These are phyloP conservation scores for Isabelozyma rhagii DNA, from an alignment of 805 yeast species.

Conservation along the genomic window DNA sequence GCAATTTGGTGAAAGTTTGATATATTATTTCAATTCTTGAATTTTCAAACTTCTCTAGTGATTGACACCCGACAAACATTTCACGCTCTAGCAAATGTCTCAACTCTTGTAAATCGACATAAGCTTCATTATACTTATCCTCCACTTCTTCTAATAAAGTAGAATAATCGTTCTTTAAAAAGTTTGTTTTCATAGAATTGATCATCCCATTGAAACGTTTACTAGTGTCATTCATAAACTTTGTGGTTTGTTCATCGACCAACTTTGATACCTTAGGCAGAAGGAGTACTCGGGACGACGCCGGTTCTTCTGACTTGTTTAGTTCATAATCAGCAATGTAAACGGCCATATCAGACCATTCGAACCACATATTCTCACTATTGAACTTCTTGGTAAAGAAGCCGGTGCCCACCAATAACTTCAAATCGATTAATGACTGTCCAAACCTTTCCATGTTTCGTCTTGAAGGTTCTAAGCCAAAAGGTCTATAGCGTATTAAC, in stretches of 20 bases:
- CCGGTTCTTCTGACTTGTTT: not conserved
- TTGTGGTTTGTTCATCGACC: slow-evolving; percentile 5
- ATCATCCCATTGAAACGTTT: slow-evolving; percentile 30
- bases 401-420: slow-evolving; percentile 28
- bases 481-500: slow-evolving; percentile 20
- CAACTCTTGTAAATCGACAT: slow-evolving; percentile 28
- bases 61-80: slow-evolving; percentile 15
- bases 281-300: not conserved
- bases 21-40: slow-evolving; percentile 31
- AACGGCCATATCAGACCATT: slow-evolving; percentile 37
- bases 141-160: slow-evolving; percentile 27
- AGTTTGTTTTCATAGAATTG: slow-evolving; percentile 27
- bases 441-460: slow-evolving; percentile 38
- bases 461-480: slow-evolving; percentile 33
- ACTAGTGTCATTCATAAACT: slow-evolving; percentile 20
- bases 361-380: slow-evolving; percentile 44
- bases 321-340: slow-evolving; percentile 10
- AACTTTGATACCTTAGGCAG: not conserved
- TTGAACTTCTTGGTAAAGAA: slow-evolving; percentile 34
- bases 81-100: slow-evolving; percentile 29
- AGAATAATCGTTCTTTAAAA: slow-evolving; percentile 25
- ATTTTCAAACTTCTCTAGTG: slow-evolving; percentile 33
- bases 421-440: slow-evolving; percentile 34
- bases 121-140: slow-evolving; percentile 29
- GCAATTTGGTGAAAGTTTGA: slow-evolving; percentile 28